Conservation (phyloP, 495 filamentous ascomycete genomes). For the Wilcoxina mikolae region DNA sequence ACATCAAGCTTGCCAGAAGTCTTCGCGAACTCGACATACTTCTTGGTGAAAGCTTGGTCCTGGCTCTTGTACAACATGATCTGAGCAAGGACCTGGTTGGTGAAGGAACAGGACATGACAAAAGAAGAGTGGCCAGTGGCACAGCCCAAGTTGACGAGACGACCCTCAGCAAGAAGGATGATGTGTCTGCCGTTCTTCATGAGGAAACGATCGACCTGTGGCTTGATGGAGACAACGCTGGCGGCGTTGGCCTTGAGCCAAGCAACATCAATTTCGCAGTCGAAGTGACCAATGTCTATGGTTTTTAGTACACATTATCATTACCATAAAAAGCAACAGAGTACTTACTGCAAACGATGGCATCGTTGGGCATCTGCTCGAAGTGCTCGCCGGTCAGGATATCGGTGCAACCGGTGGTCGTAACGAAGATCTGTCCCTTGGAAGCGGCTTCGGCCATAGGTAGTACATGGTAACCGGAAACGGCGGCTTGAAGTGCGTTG, state of each 20-base stretch:
- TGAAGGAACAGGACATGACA: slow-evolving; percentile 99
- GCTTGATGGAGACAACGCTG: slow-evolving; percentile 96
- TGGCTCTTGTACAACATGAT: slow-evolving; percentile 93
- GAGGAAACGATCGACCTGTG: slow-evolving; percentile 93
- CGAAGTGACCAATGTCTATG: slow-evolving; percentile 95
- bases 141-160: slow-evolving; percentile 97
- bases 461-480: slow-evolving; percentile 89
- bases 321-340: background rate
- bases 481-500: slow-evolving; percentile 97
- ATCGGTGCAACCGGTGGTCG: slow-evolving; percentile 97
- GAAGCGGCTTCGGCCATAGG: slow-evolving; percentile 93
- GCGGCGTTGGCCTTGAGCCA: slow-evolving; percentile 95
- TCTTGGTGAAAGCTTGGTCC: slow-evolving; percentile 71
- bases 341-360: slow-evolving; percentile 91
- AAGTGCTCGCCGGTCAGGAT: slow-evolving; percentile 88
- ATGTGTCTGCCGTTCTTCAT: slow-evolving; percentile 92
- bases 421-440: slow-evolving; percentile 93
- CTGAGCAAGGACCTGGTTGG: slow-evolving; percentile 98
- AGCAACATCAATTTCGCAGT: slow-evolving; percentile 98
- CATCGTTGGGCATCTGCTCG: slow-evolving; percentile 93
- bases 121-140: slow-evolving; percentile 98
- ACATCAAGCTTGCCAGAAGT: slow-evolving; percentile 68
- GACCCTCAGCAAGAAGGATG: slow-evolving; percentile 94
- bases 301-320: slow-evolving; percentile 5
- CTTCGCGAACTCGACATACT: slow-evolving; percentile 94